Evolutionary conservation across 805 yeast genomes (phyloP).

Genomic region (Lipomyces japonicus): DNA sequence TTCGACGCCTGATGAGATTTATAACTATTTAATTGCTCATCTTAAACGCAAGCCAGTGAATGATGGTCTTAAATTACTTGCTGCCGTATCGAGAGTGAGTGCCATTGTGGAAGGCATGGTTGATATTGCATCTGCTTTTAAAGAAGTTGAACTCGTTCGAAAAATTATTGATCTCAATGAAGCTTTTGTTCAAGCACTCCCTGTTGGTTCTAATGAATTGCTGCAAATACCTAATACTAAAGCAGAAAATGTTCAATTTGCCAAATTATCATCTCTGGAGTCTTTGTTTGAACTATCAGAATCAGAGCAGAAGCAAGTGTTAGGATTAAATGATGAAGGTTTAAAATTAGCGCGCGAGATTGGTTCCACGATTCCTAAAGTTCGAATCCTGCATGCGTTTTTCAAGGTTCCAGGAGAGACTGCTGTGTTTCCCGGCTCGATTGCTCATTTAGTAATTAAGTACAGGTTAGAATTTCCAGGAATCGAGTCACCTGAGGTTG

Average conservation of each 20-base stretch:
- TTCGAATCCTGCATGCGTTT: slow-evolving; percentile 20
- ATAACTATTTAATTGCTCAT: slow-evolving; percentile 53
- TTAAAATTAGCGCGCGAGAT: slow-evolving; percentile 16
- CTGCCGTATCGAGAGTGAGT: slow-evolving; percentile 59
- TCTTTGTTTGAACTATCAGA: slow-evolving; percentile 4
- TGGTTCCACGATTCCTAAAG: slow-evolving; percentile 24
- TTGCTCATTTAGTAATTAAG: slow-evolving; percentile 70
- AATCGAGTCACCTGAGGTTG: slow-evolving; percentile 33
- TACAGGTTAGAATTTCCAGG: slow-evolving; percentile 70
- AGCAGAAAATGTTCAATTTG: slow-evolving; percentile 31
- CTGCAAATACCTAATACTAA: slow-evolving; percentile 79
- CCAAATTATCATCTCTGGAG: slow-evolving; percentile 4
- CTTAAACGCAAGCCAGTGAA: slow-evolving; percentile 48
- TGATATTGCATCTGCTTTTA: slow-evolving; percentile 77
- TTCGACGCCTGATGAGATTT: slow-evolving; percentile 47
- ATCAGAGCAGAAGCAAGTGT: slow-evolving; percentile 34
- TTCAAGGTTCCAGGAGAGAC: slow-evolving; percentile 75
- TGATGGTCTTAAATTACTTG: slow-evolving; percentile 47
- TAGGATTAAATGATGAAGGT: slow-evolving; percentile 24
- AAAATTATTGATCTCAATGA: slow-evolving; percentile 17
- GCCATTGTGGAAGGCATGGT: slow-evolving; percentile 64
- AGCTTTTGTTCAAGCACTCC: slow-evolving; percentile 25
- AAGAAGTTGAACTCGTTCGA: slow-evolving; percentile 52
- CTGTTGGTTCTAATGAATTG: slow-evolving; percentile 36
- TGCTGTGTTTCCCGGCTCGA: slow-evolving; percentile 63